Evolutionary conservation across 768 basidiomycete species (phyloP), one percentile per base, ranked within the genome.

Genomic region (Peribolospora baueri): DNA sequence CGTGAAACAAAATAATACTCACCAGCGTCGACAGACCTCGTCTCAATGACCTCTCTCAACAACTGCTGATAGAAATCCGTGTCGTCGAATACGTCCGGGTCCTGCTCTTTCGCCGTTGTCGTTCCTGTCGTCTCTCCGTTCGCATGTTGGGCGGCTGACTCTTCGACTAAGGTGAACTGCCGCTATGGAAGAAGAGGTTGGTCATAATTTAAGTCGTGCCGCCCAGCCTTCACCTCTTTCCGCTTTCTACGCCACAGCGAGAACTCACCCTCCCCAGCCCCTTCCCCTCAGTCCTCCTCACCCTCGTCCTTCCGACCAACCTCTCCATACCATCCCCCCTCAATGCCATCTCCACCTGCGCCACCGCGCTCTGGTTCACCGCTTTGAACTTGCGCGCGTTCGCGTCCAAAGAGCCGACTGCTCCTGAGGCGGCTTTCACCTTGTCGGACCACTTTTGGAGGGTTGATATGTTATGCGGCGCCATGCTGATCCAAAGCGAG

Each of bases 371-470:
- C 52, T 62, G 42, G 77, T 82, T 53, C 71, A 66, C 51, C 68
- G 72, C 64, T 73, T 76, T 46, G 71, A 72, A 71, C 56, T 70
- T 64, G 70, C 71, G n/a, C 76, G 75, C 60, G 76, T 81, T 9
- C 75, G 76, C 47, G 80, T 78, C 5, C 79, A 71, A 9, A 84
- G 75, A 46, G 74, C 79, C 62, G 9, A 66, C 53, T 5, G 80
- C 78, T 8, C 86, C 80, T 2, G 87, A 77, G 5, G 93, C 88
- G 1, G 90, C 84, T 63, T 88, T 84, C 45, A 97, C 82, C 70
- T 97, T 98, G 37, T 80, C 73, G 7, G 87, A 93, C 93, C 93
- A 98, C 68, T 97, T 97, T 45, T 75, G 71, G 37, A 98, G 73
- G 2, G 84, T 88, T 57, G 79, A 25, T 25, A 25, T 25, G 25